phyloP scores from a whole-genome alignment of 1,284 basidiomycete species.

The Ganoderma sinense region DNA sequence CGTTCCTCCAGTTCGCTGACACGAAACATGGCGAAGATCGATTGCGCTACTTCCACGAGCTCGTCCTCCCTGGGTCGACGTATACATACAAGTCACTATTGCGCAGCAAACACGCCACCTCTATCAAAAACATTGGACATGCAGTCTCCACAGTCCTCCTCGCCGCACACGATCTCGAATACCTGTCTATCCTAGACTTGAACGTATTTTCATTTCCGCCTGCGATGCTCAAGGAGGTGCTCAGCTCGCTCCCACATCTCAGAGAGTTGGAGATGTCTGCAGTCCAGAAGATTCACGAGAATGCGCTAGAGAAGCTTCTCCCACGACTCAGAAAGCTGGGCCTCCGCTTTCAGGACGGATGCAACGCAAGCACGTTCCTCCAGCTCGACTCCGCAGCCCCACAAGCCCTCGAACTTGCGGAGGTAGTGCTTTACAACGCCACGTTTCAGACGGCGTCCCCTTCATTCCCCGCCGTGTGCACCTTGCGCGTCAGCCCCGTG shows the following conservation, averaged over 20 bases:
- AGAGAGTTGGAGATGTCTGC: not conserved
- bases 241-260: not conserved
- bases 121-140: not conserved
- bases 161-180: not conserved
- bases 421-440: not conserved
- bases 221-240: not conserved
- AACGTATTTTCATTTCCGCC: not conserved
- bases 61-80: not conserved
- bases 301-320: not conserved
- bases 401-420: not conserved
- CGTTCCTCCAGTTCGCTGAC: not conserved
- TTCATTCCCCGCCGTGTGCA: not conserved
- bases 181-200: not conserved
- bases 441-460: not conserved
- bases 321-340: not conserved
- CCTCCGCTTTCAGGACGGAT: not conserved
- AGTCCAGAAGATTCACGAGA: not conserved
- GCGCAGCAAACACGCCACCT: not conserved
- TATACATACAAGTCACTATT: not conserved
- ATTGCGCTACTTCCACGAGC: not conserved
- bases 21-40: not conserved
- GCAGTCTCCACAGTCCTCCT: not conserved
- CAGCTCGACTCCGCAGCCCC: too few species aligned
- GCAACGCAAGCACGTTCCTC: not conserved
- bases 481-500: not conserved